A percentile compares a stretch with the other conserved stretches of the same genome.
Conservation (phyloP, 1,284 basidiomycete species). For the Ganoderma lingzhi region DNA sequence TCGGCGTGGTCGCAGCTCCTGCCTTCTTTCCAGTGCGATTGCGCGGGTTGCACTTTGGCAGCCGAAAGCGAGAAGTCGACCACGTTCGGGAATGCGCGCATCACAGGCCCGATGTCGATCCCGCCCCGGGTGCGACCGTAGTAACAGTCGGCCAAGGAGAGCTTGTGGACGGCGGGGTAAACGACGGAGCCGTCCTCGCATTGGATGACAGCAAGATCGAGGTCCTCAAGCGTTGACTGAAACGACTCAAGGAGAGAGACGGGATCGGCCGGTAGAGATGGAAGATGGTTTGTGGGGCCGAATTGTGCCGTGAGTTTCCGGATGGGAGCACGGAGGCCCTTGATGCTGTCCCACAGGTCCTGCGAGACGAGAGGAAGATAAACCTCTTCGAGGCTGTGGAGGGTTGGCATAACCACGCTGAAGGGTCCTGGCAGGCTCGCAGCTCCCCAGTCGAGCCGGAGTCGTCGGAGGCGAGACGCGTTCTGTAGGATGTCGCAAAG, state of each 20-base stretch:
- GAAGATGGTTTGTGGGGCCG: slow-evolving; percentile 14
- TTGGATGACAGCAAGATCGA: slow-evolving; percentile 19
- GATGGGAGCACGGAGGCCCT: slow-evolving; percentile 12
- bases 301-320: slow-evolving; percentile 12
- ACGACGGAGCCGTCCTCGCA: slow-evolving; percentile 6
- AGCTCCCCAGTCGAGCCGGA: slow-evolving; percentile 25
- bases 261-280: slow-evolving; percentile 9
- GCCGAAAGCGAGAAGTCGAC: slow-evolving; percentile 16
- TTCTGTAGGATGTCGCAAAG: slow-evolving; percentile 16
- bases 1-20: slow-evolving; percentile 21
- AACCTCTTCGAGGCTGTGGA: slow-evolving; percentile 17
- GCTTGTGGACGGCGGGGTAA: slow-evolving; percentile 11
- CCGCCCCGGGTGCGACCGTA: slow-evolving; percentile 16
- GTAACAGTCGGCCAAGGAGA: slow-evolving; percentile 22
- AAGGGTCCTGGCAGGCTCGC: slow-evolving; percentile 19
- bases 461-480: slow-evolving; percentile 8
- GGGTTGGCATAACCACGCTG: not conserved
- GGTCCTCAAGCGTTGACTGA: slow-evolving; percentile 15
- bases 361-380: slow-evolving; percentile 15
- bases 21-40: slow-evolving; percentile 19
- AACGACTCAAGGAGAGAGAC: slow-evolving; percentile 22
- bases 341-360: slow-evolving; percentile 14
- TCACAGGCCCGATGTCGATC: slow-evolving; percentile 18
- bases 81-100: slow-evolving; percentile 18
- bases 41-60: slow-evolving; percentile 16